Percentiles rank a stretch among this genome's conserved stretches.
These are phyloP conservation scores for Colletotrichum chrysophilum DNA, from an alignment of 2,329 filamentous ascomycete species.

Conservation along the genomic window DNA sequence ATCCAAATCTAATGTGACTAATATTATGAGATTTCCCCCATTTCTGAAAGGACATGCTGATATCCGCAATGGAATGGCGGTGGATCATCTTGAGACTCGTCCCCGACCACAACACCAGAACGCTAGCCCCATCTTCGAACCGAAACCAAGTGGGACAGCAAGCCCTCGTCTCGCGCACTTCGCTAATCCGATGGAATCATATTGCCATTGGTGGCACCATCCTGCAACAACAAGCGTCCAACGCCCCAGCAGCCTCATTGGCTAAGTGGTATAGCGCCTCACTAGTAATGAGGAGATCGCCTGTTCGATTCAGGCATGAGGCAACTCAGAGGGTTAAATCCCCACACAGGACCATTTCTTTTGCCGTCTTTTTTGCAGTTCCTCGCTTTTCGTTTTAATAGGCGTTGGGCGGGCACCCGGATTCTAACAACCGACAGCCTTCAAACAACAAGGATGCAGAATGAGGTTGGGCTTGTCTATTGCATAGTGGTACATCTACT, in stretches of 20 bases:
- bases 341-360: neutral
- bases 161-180: neutral
- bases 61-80: neutral
- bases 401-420: neutral
- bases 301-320: neutral
- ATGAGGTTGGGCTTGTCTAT: neutral
- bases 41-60: neutral
- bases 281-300: neutral
- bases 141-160: neutral
- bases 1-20: neutral
- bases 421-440: rapidly evolving
- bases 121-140: neutral
- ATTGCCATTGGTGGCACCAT: rapidly evolving
- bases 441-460: rapidly evolving
- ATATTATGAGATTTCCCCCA: neutral
- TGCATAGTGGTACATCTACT: neutral
- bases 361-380: neutral
- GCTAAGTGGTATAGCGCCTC: neutral
- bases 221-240: neutral
- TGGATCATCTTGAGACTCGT: neutral
- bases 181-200: neutral
- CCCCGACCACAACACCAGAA: neutral
- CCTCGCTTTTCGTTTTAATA: neutral
- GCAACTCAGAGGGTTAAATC: neutral
- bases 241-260: neutral